These are phyloP conservation scores for Piedraia hortae DNA, from an alignment of 2,329 filamentous ascomycete species.

Conservation along the genomic window DNA sequence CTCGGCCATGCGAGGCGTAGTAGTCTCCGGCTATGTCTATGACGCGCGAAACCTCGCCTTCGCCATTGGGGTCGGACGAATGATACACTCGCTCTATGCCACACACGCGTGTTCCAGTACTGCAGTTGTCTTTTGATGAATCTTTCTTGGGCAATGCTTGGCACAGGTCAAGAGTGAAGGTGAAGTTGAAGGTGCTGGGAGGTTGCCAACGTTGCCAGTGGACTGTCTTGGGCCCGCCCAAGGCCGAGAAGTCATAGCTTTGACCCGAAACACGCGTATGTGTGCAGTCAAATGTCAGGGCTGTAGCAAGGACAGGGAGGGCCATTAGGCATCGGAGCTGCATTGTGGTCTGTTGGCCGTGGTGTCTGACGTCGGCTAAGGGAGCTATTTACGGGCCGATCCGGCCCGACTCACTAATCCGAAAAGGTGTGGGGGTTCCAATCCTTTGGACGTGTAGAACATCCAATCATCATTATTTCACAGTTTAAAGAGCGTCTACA, in stretches of 20 bases:
- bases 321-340: too few relatives aligned
- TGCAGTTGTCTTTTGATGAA: constrained; percentile 33
- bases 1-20: constrained; percentile 25
- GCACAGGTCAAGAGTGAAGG: constrained; percentile 61
- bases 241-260: constrained; percentile 34
- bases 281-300: constrained; percentile 32
- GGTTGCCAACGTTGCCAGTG: constrained; percentile 24
- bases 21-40: constrained; percentile 53
- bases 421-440: too few relatives aligned
- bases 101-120: constrained; percentile 41
- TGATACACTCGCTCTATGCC: constrained; percentile 35
- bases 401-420: too few relatives aligned
- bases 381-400: too few relatives aligned
- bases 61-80: constrained; percentile 17
- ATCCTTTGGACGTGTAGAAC: too few relatives aligned
- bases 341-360: too few relatives aligned
- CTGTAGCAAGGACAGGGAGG: constrained; percentile 12
- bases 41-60: constrained; percentile 16
- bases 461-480: too few relatives aligned
- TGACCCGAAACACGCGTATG: constrained; percentile 30
- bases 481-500: too few relatives aligned
- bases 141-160: constrained; percentile 34
- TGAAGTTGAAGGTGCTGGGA: constrained; percentile 37
- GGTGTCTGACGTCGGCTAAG: too few relatives aligned
- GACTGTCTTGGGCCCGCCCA: constrained; percentile 41